Evolutionary conservation across 768 basidiomycete species (phyloP).

Genomic region (Boletellus ananas): DNA sequence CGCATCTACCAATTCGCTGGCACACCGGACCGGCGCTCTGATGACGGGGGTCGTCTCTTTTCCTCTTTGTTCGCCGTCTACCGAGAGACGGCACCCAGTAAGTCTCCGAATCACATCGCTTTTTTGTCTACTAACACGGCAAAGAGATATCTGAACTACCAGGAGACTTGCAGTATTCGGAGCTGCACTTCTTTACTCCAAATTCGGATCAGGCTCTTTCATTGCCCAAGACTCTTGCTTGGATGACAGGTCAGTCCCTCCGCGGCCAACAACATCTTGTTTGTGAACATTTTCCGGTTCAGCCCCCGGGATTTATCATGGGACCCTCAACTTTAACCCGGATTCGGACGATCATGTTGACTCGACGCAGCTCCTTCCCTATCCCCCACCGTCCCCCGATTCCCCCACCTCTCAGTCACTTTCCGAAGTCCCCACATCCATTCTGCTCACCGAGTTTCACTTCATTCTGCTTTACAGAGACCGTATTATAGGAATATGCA

Average conservation of each 20-base stretch:
- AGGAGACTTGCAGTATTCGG: conserved; percentile 68
- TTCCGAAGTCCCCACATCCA: conserved; percentile 60
- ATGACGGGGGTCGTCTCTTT: conserved; percentile 76
- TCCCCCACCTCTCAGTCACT: conserved; percentile 14
- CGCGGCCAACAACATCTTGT: background rate
- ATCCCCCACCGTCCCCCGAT: conserved; percentile 45
- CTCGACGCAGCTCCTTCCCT: conserved; percentile 74
- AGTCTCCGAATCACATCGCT: conserved; percentile 25
- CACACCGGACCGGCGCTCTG: conserved; percentile 56
- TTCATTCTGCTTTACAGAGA: conserved; percentile 83
- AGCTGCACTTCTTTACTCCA: conserved; percentile 75
- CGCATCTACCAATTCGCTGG: conserved; percentile 92
- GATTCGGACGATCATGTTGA: conserved; percentile 74
- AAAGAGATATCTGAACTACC: conserved; percentile 90
- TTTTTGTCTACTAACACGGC: conserved; percentile 20
- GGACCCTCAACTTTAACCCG: conserved; percentile 65
- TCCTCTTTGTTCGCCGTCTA: conserved; percentile 69
- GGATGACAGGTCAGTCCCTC: conserved; percentile 75
- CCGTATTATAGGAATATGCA: conserved; percentile 71
- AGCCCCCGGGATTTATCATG: conserved; percentile 91
- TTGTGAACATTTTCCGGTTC: conserved; percentile 1
- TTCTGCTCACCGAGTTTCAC: conserved; percentile 89
- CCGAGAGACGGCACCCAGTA: conserved; percentile 78
- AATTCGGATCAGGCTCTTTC: conserved; percentile 67
- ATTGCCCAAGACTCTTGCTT: conserved; percentile 73